Conservation (phyloP, 352 stramenopile species). For the Globisporangium abappressorium region DNA sequence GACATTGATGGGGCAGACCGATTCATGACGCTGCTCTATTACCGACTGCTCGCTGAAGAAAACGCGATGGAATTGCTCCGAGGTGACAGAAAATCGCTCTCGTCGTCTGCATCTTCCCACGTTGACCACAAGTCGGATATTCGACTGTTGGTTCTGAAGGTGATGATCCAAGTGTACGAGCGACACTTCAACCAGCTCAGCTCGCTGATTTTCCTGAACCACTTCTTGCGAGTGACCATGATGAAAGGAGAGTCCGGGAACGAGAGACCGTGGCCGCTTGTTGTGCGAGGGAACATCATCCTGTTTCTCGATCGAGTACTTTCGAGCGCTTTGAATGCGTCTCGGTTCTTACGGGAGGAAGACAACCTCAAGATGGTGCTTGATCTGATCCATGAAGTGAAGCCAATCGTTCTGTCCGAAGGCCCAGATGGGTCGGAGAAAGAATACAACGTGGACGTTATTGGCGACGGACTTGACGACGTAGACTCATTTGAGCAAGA, state of each 20-base stretch:
- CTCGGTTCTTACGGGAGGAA: conserved; percentile 69
- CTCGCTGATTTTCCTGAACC: conserved; percentile 82
- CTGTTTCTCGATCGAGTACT: conserved; percentile 80
- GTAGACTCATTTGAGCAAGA: conserved; percentile 46
- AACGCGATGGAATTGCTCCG: conserved; percentile 14
- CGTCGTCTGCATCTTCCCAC: conserved; percentile 29
- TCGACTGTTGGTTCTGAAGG: conserved; percentile 76
- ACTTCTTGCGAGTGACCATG: conserved; percentile 80
- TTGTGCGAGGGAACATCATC: conserved; percentile 82
- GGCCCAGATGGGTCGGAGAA: conserved; percentile 63
- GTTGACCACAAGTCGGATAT: conserved; percentile 60
- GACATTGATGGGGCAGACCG: conserved; percentile 72
- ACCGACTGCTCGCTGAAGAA: conserved; percentile 76
- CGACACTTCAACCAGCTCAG: conserved; percentile 71
- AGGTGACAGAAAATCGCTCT: conserved; percentile 19
- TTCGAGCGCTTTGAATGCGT: conserved; percentile 77
- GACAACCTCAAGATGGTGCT: conserved; percentile 78
- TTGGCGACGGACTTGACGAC: conserved; percentile 47
- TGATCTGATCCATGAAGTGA: conserved; percentile 72
- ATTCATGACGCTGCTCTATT: conserved; percentile 88
- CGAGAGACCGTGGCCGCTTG: conserved; percentile 58
- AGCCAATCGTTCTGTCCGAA: conserved; percentile 66
- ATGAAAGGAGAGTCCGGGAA: conserved; percentile 45
- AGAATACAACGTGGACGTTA: conserved; percentile 65
- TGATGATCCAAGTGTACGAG: conserved; percentile 88